phyloP scores from a whole-genome alignment of 148 eudicot species.

The Rhododendron molle region DNA sequence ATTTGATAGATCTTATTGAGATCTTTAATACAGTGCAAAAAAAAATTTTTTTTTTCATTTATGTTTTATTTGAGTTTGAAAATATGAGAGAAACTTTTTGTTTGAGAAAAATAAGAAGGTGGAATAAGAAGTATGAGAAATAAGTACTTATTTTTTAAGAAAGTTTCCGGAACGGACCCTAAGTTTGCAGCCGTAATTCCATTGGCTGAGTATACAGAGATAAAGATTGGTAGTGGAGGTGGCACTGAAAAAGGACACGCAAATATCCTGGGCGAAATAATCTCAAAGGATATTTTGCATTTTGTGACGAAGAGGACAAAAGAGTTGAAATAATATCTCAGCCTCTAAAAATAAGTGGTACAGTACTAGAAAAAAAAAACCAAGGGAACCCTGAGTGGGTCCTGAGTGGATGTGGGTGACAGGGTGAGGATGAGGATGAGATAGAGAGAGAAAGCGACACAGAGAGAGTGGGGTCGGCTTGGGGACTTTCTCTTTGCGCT shows the following conservation, averaged over 20 bases:
- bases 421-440: background rate
- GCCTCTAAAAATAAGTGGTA: background rate
- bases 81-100: too few species aligned
- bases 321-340: background rate
- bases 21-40: too few species aligned
- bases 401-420: too few species aligned
- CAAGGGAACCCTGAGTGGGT: background rate
- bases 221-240: background rate
- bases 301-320: background rate
- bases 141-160: too few species aligned
- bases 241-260: background rate
- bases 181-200: too few species aligned
- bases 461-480: background rate
- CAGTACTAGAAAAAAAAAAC: background rate
- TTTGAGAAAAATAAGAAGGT: too few species aligned
- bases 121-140: too few species aligned
- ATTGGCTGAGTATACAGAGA: too few species aligned
- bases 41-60: too few species aligned
- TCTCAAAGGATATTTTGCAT: background rate
- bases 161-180: too few species aligned
- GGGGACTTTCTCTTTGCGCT: conserved; percentile 12
- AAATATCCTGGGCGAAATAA: background rate
- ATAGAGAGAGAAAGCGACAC: background rate
- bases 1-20: too few species aligned
- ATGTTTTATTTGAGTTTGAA: too few species aligned